phyloP scores from a whole-genome alignment of 768 basidiomycete genomes.

The Agaricus sinodeliciosus region DNA sequence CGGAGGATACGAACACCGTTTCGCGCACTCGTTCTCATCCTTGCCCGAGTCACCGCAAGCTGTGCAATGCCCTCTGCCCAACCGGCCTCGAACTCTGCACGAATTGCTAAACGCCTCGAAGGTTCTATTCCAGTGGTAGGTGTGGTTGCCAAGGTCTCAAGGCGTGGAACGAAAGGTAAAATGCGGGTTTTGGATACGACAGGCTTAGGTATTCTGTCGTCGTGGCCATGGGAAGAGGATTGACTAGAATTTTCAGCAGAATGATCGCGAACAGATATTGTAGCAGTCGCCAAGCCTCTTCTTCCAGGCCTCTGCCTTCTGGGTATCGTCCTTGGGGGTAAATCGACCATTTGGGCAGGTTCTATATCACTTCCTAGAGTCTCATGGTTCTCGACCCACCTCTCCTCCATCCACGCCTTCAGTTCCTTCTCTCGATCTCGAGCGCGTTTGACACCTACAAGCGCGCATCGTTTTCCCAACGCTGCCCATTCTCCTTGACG shows the following conservation, averaged over 20 bases:
- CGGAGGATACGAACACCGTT: conserved; percentile 41
- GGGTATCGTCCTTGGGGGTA: not conserved
- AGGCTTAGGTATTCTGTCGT: conserved; percentile 8
- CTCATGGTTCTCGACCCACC: conserved; percentile 12
- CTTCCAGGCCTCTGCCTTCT: conserved; percentile 38
- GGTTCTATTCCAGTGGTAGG: conserved; percentile 21
- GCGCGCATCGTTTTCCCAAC: conserved; percentile 55
- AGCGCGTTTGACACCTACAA: conserved; percentile 53
- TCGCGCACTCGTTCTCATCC: conserved; percentile 39
- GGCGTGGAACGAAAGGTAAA: conserved; percentile 44
- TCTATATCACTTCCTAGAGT: conserved; percentile 8
- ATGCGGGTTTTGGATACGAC: conserved; percentile 40
- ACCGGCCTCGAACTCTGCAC: conserved; percentile 49
- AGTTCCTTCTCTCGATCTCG: conserved; percentile 63
- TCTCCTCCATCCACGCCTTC: conserved; percentile 40
- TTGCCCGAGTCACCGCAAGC: conserved; percentile 39
- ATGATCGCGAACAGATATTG: conserved; percentile 48
- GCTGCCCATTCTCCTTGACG: conserved; percentile 52
- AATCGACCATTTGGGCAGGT: conserved; percentile 9
- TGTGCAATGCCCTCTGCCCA: conserved; percentile 56
- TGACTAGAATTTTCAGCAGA: conserved; percentile 7
- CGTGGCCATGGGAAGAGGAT: conserved; percentile 6
- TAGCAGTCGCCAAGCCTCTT: conserved; percentile 57
- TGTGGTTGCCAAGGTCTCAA: conserved; percentile 45
- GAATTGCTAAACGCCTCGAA: conserved; percentile 33